Evolutionary conservation across 805 yeast genomes (phyloP).

Genomic region (Pichia gijzeniarum): DNA sequence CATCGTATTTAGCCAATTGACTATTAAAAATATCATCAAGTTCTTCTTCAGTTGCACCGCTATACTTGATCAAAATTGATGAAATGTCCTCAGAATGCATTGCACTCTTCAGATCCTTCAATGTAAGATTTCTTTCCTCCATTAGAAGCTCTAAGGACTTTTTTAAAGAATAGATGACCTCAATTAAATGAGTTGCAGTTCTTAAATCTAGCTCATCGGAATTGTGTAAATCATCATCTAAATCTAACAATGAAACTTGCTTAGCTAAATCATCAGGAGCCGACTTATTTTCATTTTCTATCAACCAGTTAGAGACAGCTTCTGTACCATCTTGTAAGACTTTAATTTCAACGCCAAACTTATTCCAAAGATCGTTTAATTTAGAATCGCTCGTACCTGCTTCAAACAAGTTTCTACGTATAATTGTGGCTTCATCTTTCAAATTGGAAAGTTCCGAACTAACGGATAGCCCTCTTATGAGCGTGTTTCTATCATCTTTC

Average conservation of each 20-base stretch:
- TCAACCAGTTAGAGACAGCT: conserved; percentile 32
- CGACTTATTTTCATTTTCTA: not conserved
- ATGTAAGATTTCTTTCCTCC: conserved; percentile 53
- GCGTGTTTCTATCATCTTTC: conserved; percentile 31
- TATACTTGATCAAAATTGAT: conserved; percentile 60
- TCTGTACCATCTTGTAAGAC: conserved; percentile 39
- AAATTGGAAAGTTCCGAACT: conserved; percentile 9
- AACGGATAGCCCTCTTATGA: conserved; percentile 4
- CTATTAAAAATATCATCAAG: conserved; percentile 48
- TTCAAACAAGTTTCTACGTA: conserved; percentile 54
- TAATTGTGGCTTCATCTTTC: conserved; percentile 51
- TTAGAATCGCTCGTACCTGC: conserved; percentile 56
- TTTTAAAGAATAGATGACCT: conserved; percentile 47
- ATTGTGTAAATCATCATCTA: conserved; percentile 42
- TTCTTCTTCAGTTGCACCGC: conserved; percentile 40
- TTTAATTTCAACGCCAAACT: conserved; percentile 36
- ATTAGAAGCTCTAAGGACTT: conserved; percentile 57
- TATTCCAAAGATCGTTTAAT: conserved; percentile 42
- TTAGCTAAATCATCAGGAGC: conserved; percentile 10
- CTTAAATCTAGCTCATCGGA: conserved; percentile 17
- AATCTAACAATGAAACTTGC: conserved; percentile 50
- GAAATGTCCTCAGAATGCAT: conserved; percentile 84
- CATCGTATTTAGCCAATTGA: conserved; percentile 72
- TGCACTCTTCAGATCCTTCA: conserved; percentile 59
- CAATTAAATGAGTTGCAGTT: conserved; percentile 34